Evolutionary conservation across 2,329 filamentous ascomycete genomes (phyloP), one percentile per base, ranked within the genome.

Genomic region (Nigrograna mackinnonii): DNA sequence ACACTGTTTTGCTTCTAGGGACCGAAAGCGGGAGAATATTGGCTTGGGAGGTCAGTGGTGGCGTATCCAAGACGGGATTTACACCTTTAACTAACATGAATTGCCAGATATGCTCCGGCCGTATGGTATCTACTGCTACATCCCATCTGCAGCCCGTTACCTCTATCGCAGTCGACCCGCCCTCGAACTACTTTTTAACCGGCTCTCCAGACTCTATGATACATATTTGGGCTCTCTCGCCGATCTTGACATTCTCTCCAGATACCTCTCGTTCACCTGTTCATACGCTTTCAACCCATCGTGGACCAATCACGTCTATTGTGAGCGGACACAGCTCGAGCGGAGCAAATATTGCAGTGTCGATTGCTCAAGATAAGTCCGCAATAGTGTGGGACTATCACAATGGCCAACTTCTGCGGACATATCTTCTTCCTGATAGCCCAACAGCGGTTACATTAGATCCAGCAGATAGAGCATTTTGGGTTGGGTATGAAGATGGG

Each of bases 301-400:
- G 87, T 22, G 85, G 82, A 49, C 86, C 79, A 63, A 84, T 91
- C 67, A 92, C 82, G 5, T 72, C 76, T 3, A 63, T 84, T n/a
- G 69, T 68, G 7, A 66, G 79, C 41, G 85, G 87, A 14, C 83
- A 88, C 59, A 86, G 86, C 61, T 75, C 79, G 46, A 85, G 83
- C 63, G 82, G 84, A 57, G 86, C 86, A 44, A 92, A 89, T 66
- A 84, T 97, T 47, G 91, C 87, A 45, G 79, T 96, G 16, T 95
- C 92, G 3, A 83, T 85, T 5, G 89, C 89, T 52, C 84, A 82
- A 56, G 94, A 97, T 71, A 91, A 89, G 69, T 94, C 89, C 6
- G 89, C 89, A 55, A 85, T 96, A 58, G 78, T 95, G 46, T 99
- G 94, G 94, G 91, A 97, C 70, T 95, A 95, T 64, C 83, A 85